phyloP scores from a whole-genome alignment of 2,329 filamentous ascomycete species.

The Coleophoma cylindrospora region DNA sequence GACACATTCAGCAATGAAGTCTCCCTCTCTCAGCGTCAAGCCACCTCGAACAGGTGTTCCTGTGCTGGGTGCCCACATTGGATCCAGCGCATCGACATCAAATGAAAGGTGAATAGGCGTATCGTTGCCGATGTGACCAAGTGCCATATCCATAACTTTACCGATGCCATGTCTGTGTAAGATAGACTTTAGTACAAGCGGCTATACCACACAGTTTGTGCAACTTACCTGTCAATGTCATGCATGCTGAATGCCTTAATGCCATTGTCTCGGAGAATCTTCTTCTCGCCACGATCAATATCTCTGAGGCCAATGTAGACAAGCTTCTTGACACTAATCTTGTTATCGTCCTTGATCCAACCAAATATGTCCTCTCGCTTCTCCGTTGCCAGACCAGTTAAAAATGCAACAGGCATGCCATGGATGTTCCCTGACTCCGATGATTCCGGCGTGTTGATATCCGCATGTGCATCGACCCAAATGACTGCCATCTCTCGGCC shows the following conservation, averaged over 20 bases:
- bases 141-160: constrained; percentile 95
- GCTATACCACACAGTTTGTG: not conserved
- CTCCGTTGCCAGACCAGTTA: constrained; percentile 78
- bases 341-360: constrained; percentile 74
- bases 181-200: constrained; percentile 3
- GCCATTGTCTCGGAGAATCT: constrained; percentile 77
- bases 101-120: constrained; percentile 97
- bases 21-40: constrained; percentile 87
- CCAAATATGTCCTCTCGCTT: constrained; percentile 78
- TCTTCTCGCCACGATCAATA: constrained; percentile 91
- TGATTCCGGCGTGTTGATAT: constrained; percentile 94
- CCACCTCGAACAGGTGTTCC: constrained; percentile 93
- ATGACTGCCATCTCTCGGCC: constrained; percentile 86
- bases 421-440: constrained; percentile 91
- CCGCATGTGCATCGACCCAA: constrained; percentile 97
- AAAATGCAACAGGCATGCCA: constrained; percentile 93
- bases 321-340: constrained; percentile 71
- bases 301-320: constrained; percentile 96
- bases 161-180: constrained; percentile 79
- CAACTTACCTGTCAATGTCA: constrained; percentile 77
- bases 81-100: constrained; percentile 93
- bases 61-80: constrained; percentile 92
- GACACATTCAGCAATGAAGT: constrained; percentile 90
- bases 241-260: constrained; percentile 99
- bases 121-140: constrained; percentile 89